Conservation (phyloP, 2,329 filamentous ascomycete species). For the Talaromyces sp. region DNA sequence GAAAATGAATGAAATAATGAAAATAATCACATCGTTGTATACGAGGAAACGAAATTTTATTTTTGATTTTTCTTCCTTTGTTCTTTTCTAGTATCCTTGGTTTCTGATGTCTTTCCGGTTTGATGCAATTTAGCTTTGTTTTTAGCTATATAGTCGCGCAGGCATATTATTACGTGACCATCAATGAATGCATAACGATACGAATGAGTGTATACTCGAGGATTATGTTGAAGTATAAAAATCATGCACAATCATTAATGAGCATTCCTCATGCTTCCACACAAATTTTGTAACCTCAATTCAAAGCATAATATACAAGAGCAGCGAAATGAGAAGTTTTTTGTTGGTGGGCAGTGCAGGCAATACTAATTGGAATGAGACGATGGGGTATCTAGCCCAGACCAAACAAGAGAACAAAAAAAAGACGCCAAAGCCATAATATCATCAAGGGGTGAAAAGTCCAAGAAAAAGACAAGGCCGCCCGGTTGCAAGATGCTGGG, state of each 20-base stretch:
- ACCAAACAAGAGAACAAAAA: not conserved
- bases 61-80: not conserved
- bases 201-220: not conserved
- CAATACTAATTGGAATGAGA: not conserved
- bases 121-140: not conserved
- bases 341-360: not conserved
- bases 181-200: not conserved
- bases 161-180: not conserved
- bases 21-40: constrained; percentile 1
- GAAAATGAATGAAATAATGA: not conserved
- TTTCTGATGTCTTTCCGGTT: not conserved
- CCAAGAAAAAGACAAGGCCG: not conserved
- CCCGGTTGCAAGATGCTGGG: not conserved
- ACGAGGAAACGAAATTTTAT: not conserved
- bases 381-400: constrained; percentile 6
- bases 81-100: not conserved
- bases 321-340: not conserved
- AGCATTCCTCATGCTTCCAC: not conserved
- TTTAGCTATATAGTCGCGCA: not conserved
- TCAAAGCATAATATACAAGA: not conserved
- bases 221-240: not conserved
- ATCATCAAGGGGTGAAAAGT: not conserved
- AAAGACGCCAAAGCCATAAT: not conserved
- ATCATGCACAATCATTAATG: not conserved
- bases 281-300: not conserved